These are phyloP conservation scores for Plasmodium berghei DNA, from an alignment of 169 alveolate species.

Conservation along the genomic window DNA sequence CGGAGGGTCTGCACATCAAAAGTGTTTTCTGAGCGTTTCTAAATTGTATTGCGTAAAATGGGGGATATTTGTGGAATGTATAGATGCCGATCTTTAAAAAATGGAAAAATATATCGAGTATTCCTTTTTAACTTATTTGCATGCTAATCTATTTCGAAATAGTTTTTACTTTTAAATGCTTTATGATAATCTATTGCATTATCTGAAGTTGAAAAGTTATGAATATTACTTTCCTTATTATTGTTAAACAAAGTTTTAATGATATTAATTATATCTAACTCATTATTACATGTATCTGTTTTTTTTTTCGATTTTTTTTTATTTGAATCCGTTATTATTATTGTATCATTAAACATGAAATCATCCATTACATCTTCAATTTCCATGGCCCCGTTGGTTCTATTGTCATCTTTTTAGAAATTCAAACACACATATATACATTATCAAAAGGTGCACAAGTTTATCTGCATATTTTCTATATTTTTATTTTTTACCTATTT, in stretches of 20 bases:
- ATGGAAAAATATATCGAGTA: too few relatives aligned
- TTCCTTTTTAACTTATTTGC: too few relatives aligned
- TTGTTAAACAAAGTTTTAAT: constrained; percentile 41
- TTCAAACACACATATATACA: not conserved
- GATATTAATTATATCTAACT: constrained; percentile 29
- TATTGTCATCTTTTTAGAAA: not conserved
- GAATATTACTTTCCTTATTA: constrained; percentile 19
- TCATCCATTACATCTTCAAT: constrained; percentile 25
- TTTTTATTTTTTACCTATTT: constrained; percentile 21
- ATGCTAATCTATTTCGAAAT: constrained; percentile 53
- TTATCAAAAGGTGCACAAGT: not conserved
- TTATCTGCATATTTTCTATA: not conserved
- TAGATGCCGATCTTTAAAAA: too few relatives aligned
- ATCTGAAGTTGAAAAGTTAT: constrained; percentile 25
- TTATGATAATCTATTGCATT: constrained; percentile 54
- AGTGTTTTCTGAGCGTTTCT: too few relatives aligned
- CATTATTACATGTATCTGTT: not conserved
- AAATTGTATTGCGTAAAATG: too few relatives aligned
- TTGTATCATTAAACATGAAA: constrained; percentile 19
- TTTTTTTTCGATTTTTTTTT: not conserved
- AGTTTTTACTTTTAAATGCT: constrained; percentile 58
- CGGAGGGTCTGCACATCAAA: too few relatives aligned
- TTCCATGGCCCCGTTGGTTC: constrained; percentile 7
- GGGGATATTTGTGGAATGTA: too few relatives aligned
- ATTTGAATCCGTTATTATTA: too few relatives aligned